phyloP scores from a whole-genome alignment of 2,329 filamentous ascomycete genomes.

The Calonectria pteridis region DNA sequence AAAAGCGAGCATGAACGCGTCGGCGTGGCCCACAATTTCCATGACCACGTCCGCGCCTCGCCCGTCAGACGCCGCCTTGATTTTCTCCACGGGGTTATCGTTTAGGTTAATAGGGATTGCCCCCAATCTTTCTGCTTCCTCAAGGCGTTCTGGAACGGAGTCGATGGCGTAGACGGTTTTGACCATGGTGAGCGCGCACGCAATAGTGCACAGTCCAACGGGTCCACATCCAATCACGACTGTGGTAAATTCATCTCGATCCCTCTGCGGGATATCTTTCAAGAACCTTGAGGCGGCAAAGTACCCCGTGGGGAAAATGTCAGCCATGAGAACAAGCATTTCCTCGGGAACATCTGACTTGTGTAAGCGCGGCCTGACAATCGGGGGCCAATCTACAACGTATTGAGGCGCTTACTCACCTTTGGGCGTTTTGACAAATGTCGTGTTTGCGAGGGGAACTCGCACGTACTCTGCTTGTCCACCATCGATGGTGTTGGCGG shows the following conservation, averaged over 20 bases:
- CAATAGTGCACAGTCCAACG: slow-evolving; percentile 26
- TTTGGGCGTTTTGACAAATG: slow-evolving; percentile 4
- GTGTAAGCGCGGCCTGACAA: not conserved
- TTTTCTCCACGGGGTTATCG: slow-evolving; percentile 9
- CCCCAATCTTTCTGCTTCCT: slow-evolving; percentile 1
- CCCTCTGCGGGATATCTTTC: not conserved
- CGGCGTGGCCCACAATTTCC: slow-evolving; percentile 21
- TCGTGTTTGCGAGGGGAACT: slow-evolving; percentile 15
- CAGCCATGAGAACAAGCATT: slow-evolving; percentile 26
- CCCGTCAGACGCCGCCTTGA: slow-evolving; percentile 14
- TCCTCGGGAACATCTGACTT: slow-evolving; percentile 5
- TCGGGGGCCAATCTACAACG: not conserved
- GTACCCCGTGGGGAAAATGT: slow-evolving; percentile 29
- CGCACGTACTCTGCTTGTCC: slow-evolving; percentile 26
- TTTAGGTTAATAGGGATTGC: slow-evolving; percentile 13
- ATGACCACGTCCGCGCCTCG: slow-evolving; percentile 25
- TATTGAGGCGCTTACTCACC: not conserved
- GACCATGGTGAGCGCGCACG: slow-evolving; percentile 1
- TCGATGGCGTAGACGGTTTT: slow-evolving; percentile 24
- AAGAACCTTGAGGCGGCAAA: slow-evolving; percentile 16
- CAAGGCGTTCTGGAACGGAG: slow-evolving; percentile 17
- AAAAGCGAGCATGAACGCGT: slow-evolving; percentile 19
- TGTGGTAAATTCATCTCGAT: slow-evolving; percentile 6
- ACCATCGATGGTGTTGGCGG: slow-evolving; percentile 12
- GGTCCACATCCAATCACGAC: slow-evolving; percentile 27